phyloP scores from a whole-genome alignment of 345 rosid genomes.

The Isatis tinctoria region DNA sequence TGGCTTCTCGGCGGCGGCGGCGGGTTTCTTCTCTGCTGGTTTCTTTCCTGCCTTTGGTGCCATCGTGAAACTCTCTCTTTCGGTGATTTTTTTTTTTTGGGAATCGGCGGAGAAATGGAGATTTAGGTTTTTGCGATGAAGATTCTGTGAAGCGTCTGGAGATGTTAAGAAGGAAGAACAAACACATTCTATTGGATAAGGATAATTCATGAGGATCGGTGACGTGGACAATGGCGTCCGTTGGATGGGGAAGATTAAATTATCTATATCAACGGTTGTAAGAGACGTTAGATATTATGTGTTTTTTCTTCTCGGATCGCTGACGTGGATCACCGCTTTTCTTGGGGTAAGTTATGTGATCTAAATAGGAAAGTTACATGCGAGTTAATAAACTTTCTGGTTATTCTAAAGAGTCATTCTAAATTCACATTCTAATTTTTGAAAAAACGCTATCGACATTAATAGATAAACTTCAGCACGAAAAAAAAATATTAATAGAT shows the following conservation, averaged over 20 bases:
- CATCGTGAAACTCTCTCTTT: background rate
- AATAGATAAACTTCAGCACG: background rate
- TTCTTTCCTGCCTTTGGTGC: slow-evolving; percentile 44
- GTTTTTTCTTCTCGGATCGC: slow-evolving; percentile 24
- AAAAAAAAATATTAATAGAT: too few species aligned
- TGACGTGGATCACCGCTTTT: background rate
- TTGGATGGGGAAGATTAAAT: background rate
- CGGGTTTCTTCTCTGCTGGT: slow-evolving; percentile 72
- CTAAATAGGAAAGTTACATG: background rate
- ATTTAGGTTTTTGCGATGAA: background rate
- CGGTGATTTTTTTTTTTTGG: background rate
- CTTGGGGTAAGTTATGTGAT: background rate
- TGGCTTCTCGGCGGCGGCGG: slow-evolving; percentile 49
- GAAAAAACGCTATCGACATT: too few species aligned
- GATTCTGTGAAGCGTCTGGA: background rate
- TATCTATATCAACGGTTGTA: slow-evolving; percentile 12
- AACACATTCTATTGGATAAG: background rate
- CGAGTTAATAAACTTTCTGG: too few species aligned
- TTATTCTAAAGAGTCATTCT: too few species aligned
- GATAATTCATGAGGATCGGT: background rate
- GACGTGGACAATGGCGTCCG: background rate
- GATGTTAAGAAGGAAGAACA: background rate
- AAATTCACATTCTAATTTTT: too few species aligned
- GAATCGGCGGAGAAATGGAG: background rate
- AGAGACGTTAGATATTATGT: background rate